These are phyloP conservation scores for Punctularia strigosozonata DNA, from an alignment of 768 basidiomycete species.

Conservation along the genomic window DNA sequence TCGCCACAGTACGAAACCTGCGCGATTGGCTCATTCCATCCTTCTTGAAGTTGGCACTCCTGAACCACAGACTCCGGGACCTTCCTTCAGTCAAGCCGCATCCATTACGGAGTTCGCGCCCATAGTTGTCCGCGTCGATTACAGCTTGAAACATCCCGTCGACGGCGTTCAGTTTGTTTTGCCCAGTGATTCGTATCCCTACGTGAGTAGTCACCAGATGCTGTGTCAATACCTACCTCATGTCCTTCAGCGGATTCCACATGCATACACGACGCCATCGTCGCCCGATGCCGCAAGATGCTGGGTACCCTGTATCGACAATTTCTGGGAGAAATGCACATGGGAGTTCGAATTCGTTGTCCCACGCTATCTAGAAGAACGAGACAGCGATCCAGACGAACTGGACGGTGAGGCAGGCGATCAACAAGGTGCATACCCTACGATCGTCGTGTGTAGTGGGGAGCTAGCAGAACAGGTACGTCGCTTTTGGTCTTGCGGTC, in stretches of 20 bases:
- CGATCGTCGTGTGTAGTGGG: slow-evolving; percentile 87
- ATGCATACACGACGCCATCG: slow-evolving; percentile 82
- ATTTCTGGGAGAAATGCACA: slow-evolving; percentile 89
- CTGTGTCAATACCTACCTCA: neutral
- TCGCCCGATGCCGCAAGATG: slow-evolving; percentile 88
- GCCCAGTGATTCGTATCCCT: slow-evolving; percentile 73
- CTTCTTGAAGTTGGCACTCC: slow-evolving; percentile 49
- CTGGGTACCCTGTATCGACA: slow-evolving; percentile 98
- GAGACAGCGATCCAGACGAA: slow-evolving; percentile 30
- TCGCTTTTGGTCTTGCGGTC: slow-evolving; percentile 5
- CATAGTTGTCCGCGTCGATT: slow-evolving; percentile 64
- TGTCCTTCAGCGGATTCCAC: slow-evolving; percentile 69
- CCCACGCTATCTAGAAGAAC: slow-evolving; percentile 69
- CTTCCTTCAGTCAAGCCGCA: slow-evolving; percentile 19
- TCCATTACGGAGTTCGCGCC: slow-evolving; percentile 58
- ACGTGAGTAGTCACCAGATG: slow-evolving; percentile 40
- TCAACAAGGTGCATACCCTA: slow-evolving; percentile 50
- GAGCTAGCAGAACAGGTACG: slow-evolving; percentile 88
- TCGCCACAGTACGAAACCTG: slow-evolving; percentile 2
- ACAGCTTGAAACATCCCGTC: slow-evolving; percentile 70
- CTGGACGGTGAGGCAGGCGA: slow-evolving; percentile 37
- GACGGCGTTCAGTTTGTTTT: slow-evolving; percentile 81
- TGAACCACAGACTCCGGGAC: slow-evolving; percentile 65
- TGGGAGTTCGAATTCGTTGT: slow-evolving; percentile 99
- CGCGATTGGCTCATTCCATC: slow-evolving; percentile 1